Conservation (phyloP, 176 grass and related monocot species). For the Pontederia crassipes region DNA sequence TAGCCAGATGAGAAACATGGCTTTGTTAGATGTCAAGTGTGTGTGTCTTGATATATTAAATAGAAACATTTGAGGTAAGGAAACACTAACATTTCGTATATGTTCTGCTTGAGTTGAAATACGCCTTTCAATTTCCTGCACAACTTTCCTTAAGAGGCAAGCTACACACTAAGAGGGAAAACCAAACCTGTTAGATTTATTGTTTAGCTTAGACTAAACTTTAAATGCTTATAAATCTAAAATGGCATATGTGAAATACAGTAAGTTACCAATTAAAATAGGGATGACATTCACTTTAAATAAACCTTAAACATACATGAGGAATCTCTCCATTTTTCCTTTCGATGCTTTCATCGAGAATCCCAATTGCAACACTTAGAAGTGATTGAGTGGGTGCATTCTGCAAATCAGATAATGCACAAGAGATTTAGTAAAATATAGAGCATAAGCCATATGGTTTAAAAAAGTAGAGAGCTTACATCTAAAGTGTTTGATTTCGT, state of each 20-base stretch:
- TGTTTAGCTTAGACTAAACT: too few relatives aligned
- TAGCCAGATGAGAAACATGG: not conserved
- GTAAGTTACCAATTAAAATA: not conserved
- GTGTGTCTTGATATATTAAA: conserved; percentile 9
- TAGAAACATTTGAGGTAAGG: conserved; percentile 15
- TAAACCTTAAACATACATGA: conserved; percentile 49
- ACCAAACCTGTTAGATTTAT: not conserved
- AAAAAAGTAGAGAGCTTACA: conserved; percentile 46
- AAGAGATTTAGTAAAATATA: conserved; percentile 7
- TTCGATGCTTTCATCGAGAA: conserved; percentile 97
- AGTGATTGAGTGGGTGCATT: conserved; percentile 92
- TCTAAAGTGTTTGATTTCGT: conserved; percentile 86
- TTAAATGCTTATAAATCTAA: too few relatives aligned
- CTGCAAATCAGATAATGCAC: conserved; percentile 20
- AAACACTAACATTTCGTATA: conserved; percentile 73
- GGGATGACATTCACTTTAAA: not conserved
- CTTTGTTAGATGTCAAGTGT: not conserved
- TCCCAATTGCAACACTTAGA: conserved; percentile 80
- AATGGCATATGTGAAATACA: too few relatives aligned
- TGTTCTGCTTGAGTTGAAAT: conserved; percentile 90
- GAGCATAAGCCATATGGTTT: conserved; percentile 21
- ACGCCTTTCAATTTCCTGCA: conserved; percentile 91
- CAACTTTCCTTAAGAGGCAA: conserved; percentile 71
- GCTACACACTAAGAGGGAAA: conserved; percentile 54
- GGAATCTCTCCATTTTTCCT: conserved; percentile 98